phyloP scores from a whole-genome alignment of 306 rosid species.

The Quercus rubra region DNA sequence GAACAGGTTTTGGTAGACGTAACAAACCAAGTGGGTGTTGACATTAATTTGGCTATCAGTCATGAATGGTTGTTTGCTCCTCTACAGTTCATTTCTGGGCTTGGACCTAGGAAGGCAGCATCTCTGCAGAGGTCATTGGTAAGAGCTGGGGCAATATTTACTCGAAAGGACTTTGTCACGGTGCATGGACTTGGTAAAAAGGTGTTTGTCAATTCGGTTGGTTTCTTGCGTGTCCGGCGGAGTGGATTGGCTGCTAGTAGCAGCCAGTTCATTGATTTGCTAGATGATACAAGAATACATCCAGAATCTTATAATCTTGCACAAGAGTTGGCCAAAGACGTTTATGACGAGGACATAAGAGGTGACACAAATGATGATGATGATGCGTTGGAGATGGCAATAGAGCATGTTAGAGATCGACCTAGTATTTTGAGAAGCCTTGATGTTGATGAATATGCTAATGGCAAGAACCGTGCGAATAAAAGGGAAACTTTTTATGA shows the following conservation, averaged over 20 bases:
- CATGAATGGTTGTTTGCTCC: constrained; percentile 97
- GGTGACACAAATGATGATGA: constrained; percentile 84
- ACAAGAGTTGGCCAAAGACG: constrained; percentile 94
- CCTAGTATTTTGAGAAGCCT: constrained; percentile 76
- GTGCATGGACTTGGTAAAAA: constrained; percentile 80
- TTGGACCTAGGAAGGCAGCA: constrained; percentile 98
- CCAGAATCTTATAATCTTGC: constrained; percentile 93
- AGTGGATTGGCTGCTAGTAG: constrained; percentile 93
- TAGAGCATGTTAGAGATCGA: constrained; percentile 90
- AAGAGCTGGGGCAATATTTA: constrained; percentile 82
- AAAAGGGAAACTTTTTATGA: constrained; percentile 77
- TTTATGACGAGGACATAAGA: constrained; percentile 67
- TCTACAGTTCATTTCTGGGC: constrained; percentile 89
- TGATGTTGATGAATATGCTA: constrained; percentile 76
- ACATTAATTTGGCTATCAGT: constrained; percentile 77
- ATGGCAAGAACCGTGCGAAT: constrained; percentile 48
- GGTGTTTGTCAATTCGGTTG: constrained; percentile 93
- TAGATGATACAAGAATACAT: constrained; percentile 98
- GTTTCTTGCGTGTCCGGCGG: constrained; percentile 90
- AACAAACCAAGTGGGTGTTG: constrained; percentile 93
- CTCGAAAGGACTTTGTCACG: constrained; percentile 83
- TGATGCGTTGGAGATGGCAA: constrained; percentile 94
- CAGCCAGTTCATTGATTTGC: constrained; percentile 86
- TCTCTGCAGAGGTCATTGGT: constrained; percentile 87
- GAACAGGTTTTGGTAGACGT: constrained; percentile 97